These are phyloP conservation scores for Parietichytrium sp. DNA, from an alignment of 108 stramenopile genomes.

Conservation along the genomic window DNA sequence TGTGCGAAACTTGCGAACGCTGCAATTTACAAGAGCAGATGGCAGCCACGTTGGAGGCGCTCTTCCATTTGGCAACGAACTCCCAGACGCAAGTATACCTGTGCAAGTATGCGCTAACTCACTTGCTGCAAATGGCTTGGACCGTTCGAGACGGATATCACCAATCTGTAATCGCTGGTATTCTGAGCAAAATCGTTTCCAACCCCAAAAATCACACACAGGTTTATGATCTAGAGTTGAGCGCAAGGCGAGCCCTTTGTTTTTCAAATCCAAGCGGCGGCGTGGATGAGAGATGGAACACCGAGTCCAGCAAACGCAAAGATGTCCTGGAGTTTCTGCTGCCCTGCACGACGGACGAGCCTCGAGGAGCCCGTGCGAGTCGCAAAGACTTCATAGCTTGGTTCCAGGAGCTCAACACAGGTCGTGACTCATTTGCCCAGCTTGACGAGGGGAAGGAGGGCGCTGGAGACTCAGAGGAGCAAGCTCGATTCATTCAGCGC, in stretches of 20 bases:
- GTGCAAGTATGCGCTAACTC: not conserved
- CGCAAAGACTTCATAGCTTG: too few relatives aligned
- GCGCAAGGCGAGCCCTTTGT: not conserved
- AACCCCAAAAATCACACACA: not conserved
- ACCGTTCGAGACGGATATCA: not conserved
- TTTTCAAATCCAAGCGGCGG: too few relatives aligned
- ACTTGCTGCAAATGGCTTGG: not conserved
- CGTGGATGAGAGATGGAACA: too few relatives aligned
- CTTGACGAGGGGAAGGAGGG: too few relatives aligned
- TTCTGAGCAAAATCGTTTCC: not conserved
- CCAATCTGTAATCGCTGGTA: not conserved
- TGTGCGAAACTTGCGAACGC: not conserved
- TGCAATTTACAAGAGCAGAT: slow-evolving; percentile 9
- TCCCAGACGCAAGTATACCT: slow-evolving; percentile 2
- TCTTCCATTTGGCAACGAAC: not conserved
- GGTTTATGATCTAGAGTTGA: slow-evolving; percentile 17
- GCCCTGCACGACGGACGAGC: too few relatives aligned
- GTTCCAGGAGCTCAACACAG: too few relatives aligned
- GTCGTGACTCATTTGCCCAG: too few relatives aligned
- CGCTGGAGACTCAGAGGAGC: too few relatives aligned
- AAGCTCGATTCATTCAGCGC: too few relatives aligned
- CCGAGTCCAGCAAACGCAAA: too few relatives aligned
- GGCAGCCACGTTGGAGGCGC: not conserved
- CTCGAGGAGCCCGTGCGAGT: too few relatives aligned
- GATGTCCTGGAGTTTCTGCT: too few relatives aligned